Evolutionary conservation across 371 early-diverging fungal genomes (phyloP), one percentile per base, ranked within the genome.

Genomic region (Vittaforma corneae): DNA sequence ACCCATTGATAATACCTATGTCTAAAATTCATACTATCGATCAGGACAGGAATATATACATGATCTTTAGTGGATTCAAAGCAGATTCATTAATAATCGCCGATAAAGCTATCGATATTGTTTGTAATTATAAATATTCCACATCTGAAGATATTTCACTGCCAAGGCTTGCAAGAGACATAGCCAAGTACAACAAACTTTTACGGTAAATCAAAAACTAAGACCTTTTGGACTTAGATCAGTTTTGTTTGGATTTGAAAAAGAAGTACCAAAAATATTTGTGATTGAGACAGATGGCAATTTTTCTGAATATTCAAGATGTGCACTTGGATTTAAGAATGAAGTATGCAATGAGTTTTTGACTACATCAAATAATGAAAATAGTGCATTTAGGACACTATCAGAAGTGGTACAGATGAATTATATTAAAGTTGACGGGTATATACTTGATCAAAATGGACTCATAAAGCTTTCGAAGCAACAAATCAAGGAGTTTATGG

Each of bases 201-300:
- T 93, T 82, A 97, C 99, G 37, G 95, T 96, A 80, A 87, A 88
- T 78, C 92, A 92, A 74, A 93, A 93, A 79, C 88, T 91, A 20
- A 86, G 99, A 75, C 99, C 99, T 28, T 93, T 97, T 80, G 99
- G 99, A 71, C 89, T 96, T 59, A 89, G 92, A 53, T 89, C 92
- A 46, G 82, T 99, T 46, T 83, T 97, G 69, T 87, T 93, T 71
- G 95, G 96, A n/a, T 79, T 82, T 45, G 81, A 84, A 52, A 84
- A 86, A 65, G 85, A 86, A 75, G 82, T 81, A 18, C 93, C 97
- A 33, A 85, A 86, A 74, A 85, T 95, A 64, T 95, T 88, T 83
- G 88, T 93, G 81, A 92, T 97, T 20, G 97, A 97, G 70, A 96
- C 99, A 14, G 91, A 95, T 48, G 99, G 99, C 56, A 94, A 93